phyloP scores from a whole-genome alignment of 164 flowering plant species.

The Nymphaea thermarum region DNA sequence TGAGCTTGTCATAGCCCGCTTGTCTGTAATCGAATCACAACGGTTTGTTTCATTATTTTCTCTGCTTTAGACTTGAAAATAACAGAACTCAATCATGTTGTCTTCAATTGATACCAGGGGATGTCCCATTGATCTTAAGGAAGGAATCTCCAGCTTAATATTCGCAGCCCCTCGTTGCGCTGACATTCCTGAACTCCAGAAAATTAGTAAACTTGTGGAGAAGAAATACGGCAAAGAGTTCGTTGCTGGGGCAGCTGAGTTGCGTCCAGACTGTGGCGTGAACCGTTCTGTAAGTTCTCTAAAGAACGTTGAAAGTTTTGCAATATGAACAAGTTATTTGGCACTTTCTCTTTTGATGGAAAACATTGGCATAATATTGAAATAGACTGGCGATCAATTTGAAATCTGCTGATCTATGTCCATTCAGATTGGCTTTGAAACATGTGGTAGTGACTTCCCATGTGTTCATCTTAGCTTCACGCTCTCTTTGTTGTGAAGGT shows the following conservation, averaged over 20 bases:
- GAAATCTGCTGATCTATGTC: too few species aligned
- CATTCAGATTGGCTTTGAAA: too few species aligned
- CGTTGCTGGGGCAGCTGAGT: constrained; percentile 80
- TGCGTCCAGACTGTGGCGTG: constrained; percentile 80
- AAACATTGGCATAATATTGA: too few species aligned
- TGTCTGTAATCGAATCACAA: constrained; percentile 39
- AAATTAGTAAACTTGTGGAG: constrained; percentile 52
- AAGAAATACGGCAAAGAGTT: constrained; percentile 91
- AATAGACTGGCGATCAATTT: too few species aligned
- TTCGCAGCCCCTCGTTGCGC: constrained; percentile 90
- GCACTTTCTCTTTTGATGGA: not conserved
- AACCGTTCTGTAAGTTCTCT: constrained; percentile 52
- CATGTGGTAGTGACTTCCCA: too few species aligned
- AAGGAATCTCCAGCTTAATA: constrained; percentile 79
- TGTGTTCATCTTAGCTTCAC: too few species aligned
- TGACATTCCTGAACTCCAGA: constrained; percentile 73
- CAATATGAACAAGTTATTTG: not conserved
- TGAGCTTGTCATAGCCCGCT: constrained; percentile 63
- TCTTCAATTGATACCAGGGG: constrained; percentile 32
- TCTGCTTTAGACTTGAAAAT: not conserved
- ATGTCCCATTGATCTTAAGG: constrained; percentile 90
- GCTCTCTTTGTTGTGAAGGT: too few species aligned
- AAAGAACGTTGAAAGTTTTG: too few species aligned
- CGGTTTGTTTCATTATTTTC: not conserved
- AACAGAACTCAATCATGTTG: not conserved